These are phyloP conservation scores for Geranium rotundifolium DNA, from an alignment of 345 rosid genomes.

Conservation along the genomic window DNA sequence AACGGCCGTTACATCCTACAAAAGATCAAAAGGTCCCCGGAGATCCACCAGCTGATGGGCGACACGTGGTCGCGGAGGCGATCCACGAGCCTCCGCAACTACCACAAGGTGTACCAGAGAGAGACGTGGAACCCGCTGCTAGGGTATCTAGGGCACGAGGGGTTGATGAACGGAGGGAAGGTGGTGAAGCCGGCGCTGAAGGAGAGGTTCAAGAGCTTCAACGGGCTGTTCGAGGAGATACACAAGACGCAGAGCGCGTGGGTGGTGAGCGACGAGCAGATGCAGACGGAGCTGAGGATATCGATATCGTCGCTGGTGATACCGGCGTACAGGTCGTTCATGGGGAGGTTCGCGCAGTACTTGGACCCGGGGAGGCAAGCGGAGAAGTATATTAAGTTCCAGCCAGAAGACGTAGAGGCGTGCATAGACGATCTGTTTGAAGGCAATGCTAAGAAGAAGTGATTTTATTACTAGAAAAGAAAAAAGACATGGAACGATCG, in stretches of 20 bases:
- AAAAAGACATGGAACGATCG: no score
- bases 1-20: slow-evolving; percentile 82
- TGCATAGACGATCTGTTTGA: slow-evolving; percentile 72
- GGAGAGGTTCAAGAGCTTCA: slow-evolving; percentile 85
- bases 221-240: slow-evolving; percentile 74
- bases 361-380: slow-evolving; percentile 75
- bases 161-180: slow-evolving; percentile 58
- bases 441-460: slow-evolving; percentile 19
- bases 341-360: slow-evolving; percentile 62
- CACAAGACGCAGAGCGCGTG: slow-evolving; percentile 78
- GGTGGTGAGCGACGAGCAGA: slow-evolving; percentile 83
- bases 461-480: no score
- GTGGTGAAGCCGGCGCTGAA: slow-evolving; percentile 65
- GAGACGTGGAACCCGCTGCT: slow-evolving; percentile 79
- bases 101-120: slow-evolving; percentile 68
- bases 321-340: slow-evolving; percentile 75
- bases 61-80: slow-evolving; percentile 70
- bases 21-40: slow-evolving; percentile 59
- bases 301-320: slow-evolving; percentile 62
- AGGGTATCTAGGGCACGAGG: slow-evolving; percentile 56
- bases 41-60: slow-evolving; percentile 51
- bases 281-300: slow-evolving; percentile 89
- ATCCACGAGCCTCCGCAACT: slow-evolving; percentile 60
- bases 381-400: slow-evolving; percentile 79
- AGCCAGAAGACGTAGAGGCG: slow-evolving; percentile 81